phyloP scores from a whole-genome alignment of 768 basidiomycete species.

The Crepidotus variabilis region DNA sequence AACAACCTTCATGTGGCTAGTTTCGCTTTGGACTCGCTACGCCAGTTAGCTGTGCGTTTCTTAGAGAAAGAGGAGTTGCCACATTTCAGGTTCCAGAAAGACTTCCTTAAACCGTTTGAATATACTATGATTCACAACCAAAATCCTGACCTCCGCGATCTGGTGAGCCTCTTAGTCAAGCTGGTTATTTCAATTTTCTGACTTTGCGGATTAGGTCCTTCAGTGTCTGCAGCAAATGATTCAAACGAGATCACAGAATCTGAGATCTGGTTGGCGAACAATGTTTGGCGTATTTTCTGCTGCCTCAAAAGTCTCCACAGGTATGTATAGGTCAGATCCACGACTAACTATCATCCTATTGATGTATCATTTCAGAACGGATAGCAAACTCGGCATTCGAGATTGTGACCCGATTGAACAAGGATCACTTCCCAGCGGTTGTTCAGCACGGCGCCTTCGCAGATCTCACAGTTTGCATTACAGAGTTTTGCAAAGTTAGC shows the following conservation, averaged over 20 bases:
- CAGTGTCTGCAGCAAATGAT: conserved; percentile 99
- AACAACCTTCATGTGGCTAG: conserved; percentile 95
- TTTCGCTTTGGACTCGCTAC: conserved; percentile 93
- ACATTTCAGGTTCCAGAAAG: conserved; percentile 99
- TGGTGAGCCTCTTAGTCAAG: conserved; percentile 48
- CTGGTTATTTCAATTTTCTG: not conserved
- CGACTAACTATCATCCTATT: not conserved
- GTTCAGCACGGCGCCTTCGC: conserved; percentile 93
- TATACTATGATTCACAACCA: conserved; percentile 96
- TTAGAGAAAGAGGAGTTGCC: conserved; percentile 97
- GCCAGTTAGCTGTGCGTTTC: conserved; percentile 97
- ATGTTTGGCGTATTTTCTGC: conserved; percentile 99
- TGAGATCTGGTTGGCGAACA: conserved; percentile 98
- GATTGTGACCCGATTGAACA: conserved; percentile 88
- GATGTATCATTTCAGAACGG: conserved; percentile 53
- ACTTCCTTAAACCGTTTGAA: conserved; percentile 97
- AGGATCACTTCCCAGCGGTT: conserved; percentile 86
- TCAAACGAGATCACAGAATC: conserved; percentile 88
- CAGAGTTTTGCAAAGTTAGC: conserved; percentile 98
- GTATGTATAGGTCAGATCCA: conserved; percentile 32
- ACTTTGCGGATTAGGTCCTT: conserved; percentile 56
- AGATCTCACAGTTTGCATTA: conserved; percentile 94
- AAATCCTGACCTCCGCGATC: conserved; percentile 93
- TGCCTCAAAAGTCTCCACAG: conserved; percentile 88
- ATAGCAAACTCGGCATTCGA: conserved; percentile 94